Conservation (phyloP, 2,329 filamentous ascomycete species). For the Aspergillus unguis region DNA sequence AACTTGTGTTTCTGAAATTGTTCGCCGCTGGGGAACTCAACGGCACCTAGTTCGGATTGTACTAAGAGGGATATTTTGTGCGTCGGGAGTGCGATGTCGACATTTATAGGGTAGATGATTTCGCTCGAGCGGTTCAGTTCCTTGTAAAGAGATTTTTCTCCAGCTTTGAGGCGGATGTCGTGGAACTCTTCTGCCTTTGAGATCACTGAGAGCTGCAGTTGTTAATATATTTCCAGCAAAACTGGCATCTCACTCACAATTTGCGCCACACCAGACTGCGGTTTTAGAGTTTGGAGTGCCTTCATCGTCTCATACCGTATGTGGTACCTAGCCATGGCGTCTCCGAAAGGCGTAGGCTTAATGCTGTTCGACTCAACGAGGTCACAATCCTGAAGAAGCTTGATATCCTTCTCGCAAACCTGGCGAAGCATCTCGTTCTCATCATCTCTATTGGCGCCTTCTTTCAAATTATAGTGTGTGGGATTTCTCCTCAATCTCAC, state of each 20-base stretch:
- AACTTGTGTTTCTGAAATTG: slow-evolving; percentile 53
- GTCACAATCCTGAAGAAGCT: slow-evolving; percentile 57
- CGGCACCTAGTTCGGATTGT: slow-evolving; percentile 68
- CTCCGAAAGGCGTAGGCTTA: slow-evolving; percentile 66
- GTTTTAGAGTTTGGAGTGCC: slow-evolving; percentile 60
- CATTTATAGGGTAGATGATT: slow-evolving; percentile 69
- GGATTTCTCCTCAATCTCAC: slow-evolving; percentile 71
- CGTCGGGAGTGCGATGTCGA: slow-evolving; percentile 60
- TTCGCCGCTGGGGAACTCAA: slow-evolving; percentile 61
- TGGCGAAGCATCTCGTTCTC: slow-evolving; percentile 64
- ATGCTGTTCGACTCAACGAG: slow-evolving; percentile 57
- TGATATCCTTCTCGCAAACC: slow-evolving; percentile 68
- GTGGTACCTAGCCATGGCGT: slow-evolving; percentile 81
- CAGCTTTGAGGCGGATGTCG: slow-evolving; percentile 66
- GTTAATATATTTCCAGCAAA: slow-evolving; percentile 11
- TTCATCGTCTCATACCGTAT: slow-evolving; percentile 78
- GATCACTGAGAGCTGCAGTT: slow-evolving; percentile 59
- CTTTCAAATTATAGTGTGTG: slow-evolving; percentile 63
- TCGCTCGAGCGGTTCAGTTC: slow-evolving; percentile 66
- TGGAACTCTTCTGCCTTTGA: slow-evolving; percentile 69
- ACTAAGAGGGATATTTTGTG: slow-evolving; percentile 77
- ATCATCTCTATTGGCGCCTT: slow-evolving; percentile 47
- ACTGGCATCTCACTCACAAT: slow-evolving; percentile 51
- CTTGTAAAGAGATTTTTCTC: slow-evolving; percentile 68
- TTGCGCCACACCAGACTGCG: slow-evolving; percentile 59